A percentile compares a stretch with the other conserved stretches of the same genome.
Evolutionary conservation across 495 filamentous ascomycete genomes (phyloP).

Genomic region (Trichoderma virens): DNA sequence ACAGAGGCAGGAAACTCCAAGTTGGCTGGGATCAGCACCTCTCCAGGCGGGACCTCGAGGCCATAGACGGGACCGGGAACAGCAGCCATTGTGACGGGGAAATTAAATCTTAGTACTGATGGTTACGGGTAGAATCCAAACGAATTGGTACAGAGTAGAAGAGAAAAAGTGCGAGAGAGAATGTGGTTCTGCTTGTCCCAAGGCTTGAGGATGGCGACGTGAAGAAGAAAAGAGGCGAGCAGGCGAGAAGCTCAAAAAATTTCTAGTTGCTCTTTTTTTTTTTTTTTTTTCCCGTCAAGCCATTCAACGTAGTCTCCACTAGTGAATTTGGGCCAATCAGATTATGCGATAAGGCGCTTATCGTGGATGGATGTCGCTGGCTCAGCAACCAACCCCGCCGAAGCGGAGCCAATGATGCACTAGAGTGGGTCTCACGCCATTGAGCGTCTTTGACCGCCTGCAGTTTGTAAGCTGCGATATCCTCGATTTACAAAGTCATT

Average conservation of each 20-base stretch:
- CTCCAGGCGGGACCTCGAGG: conserved; percentile 75
- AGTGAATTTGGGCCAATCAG: neutral
- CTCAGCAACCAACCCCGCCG: conserved; percentile 5
- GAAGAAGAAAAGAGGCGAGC: conserved; percentile 2
- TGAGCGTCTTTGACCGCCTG: neutral
- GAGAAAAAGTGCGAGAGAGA: neutral
- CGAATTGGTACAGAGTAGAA: neutral
- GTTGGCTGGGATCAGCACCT: conserved; percentile 64
- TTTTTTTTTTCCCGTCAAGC: conserved; percentile 1
- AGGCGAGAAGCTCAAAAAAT: conserved; percentile 2
- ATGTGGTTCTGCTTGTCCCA: conserved; percentile 2
- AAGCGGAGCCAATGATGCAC: neutral
- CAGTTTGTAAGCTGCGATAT: no score
- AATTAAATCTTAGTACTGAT: neutral
- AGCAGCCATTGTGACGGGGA: conserved; percentile 24
- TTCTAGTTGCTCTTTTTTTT: conserved; percentile 6
- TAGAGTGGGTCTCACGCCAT: neutral
- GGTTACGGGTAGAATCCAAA: neutral
- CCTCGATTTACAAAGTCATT: no score
- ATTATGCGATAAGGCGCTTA: conserved; percentile 9
- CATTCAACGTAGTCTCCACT: neutral
- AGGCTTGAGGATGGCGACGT: conserved; percentile 1
- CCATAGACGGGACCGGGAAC: conserved; percentile 82
- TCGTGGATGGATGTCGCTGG: neutral
- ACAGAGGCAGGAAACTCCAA: conserved; percentile 75